phyloP scores from a whole-genome alignment of 768 basidiomycete species.

The Albatrellus ellisii region DNA sequence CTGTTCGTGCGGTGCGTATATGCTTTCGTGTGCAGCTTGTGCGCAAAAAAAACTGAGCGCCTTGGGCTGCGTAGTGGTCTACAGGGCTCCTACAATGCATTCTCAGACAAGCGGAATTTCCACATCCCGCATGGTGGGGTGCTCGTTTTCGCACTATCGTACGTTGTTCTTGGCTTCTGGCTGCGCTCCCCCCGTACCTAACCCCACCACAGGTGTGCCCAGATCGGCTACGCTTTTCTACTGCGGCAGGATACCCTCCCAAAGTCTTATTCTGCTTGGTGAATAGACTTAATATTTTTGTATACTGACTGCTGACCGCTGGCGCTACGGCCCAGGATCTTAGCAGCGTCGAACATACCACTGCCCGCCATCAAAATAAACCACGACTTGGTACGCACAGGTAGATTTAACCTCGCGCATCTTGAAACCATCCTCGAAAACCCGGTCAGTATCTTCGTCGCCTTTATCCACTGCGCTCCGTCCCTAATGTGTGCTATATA shows the following conservation, averaged over 20 bases:
- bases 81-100: slow-evolving; percentile 80
- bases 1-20: slow-evolving; percentile 67
- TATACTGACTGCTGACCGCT: not conserved
- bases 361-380: slow-evolving; percentile 48
- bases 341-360: slow-evolving; percentile 52
- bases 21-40: not conserved
- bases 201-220: slow-evolving; percentile 45
- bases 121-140: slow-evolving; percentile 74
- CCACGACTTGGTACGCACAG: slow-evolving; percentile 41
- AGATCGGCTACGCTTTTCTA: slow-evolving; percentile 75
- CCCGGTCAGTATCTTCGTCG: not conserved
- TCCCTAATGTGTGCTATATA: slow-evolving; percentile 8
- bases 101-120: slow-evolving; percentile 52
- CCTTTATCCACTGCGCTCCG: not conserved
- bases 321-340: slow-evolving; percentile 39
- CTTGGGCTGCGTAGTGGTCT: slow-evolving; percentile 43
- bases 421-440: slow-evolving; percentile 36
- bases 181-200: not conserved
- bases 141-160: slow-evolving; percentile 70
- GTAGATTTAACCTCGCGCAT: slow-evolving; percentile 38
- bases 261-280: slow-evolving; percentile 68
- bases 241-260: slow-evolving; percentile 76
- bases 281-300: slow-evolving; percentile 12
- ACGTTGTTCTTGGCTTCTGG: slow-evolving; percentile 13
- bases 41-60: not conserved